These are phyloP conservation scores for Globisporangium abappressorium DNA, from an alignment of 352 stramenopile species.

Conservation along the genomic window DNA sequence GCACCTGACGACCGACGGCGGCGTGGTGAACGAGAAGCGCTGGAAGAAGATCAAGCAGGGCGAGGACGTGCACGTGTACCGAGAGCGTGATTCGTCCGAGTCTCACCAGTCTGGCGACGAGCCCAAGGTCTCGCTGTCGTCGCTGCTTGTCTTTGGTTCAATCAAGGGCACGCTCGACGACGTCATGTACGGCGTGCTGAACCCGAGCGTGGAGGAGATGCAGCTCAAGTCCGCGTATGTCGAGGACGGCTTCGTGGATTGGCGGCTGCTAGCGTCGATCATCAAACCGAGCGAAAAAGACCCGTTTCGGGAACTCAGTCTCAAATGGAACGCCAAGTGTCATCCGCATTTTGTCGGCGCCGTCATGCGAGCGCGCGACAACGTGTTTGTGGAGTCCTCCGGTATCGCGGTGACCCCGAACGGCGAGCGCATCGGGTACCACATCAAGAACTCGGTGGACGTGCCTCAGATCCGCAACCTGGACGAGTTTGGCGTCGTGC, in stretches of 20 bases:
- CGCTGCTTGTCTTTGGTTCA: too few relatives aligned
- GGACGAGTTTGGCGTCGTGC: neutral
- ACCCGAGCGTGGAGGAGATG: constrained; percentile 13
- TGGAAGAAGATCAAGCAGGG: constrained; percentile 31
- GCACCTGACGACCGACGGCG: constrained; percentile 22
- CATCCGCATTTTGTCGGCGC: constrained; percentile 29
- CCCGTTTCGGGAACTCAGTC: constrained; percentile 37
- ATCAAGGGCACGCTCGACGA: constrained; percentile 34
- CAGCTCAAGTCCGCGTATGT: constrained; percentile 11
- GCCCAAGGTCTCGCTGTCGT: constrained; percentile 23
- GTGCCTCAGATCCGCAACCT: neutral
- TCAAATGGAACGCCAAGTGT: constrained; percentile 59
- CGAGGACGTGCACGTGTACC: constrained; percentile 3
- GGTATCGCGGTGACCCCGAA: constrained; percentile 33
- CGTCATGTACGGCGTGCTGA: constrained; percentile 40
- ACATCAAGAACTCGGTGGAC: constrained; percentile 13
- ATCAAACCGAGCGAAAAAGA: constrained; percentile 30
- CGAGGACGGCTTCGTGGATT: constrained; percentile 43
- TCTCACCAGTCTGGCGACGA: constrained; percentile 27
- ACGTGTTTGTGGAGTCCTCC: constrained; percentile 53
- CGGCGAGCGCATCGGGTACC: constrained; percentile 50
- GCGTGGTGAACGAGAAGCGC: constrained; percentile 28
- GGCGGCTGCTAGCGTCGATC: constrained; percentile 36
- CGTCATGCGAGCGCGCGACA: constrained; percentile 56
- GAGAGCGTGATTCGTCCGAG: neutral